These are phyloP conservation scores for Diplotaxis tenuifolia DNA, from an alignment of 345 rosid species.

Conservation along the genomic window DNA sequence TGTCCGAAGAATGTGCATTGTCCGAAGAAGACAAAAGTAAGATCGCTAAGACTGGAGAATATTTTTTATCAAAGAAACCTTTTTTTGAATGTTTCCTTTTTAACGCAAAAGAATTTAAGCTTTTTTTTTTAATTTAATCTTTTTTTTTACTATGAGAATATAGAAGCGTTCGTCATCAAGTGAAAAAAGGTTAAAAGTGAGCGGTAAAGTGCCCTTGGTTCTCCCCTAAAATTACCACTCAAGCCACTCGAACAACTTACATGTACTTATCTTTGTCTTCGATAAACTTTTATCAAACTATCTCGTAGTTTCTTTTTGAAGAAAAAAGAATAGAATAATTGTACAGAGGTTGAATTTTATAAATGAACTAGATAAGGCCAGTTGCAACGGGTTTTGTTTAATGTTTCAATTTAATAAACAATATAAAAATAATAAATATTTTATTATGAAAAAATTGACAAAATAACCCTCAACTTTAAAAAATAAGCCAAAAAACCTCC, in stretches of 20 bases:
- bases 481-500: too few species aligned
- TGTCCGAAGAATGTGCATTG: constrained; percentile 39
- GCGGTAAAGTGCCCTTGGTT: constrained; percentile 7
- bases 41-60: too few species aligned
- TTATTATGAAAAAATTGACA: too few species aligned
- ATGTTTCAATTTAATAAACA: too few species aligned
- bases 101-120: constrained; percentile 28
- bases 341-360: background rate
- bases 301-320: too few species aligned
- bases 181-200: background rate
- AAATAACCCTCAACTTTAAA: too few species aligned
- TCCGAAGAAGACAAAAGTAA: constrained; percentile 32
- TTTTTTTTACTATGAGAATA: background rate
- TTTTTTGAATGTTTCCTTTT: constrained; percentile 4
- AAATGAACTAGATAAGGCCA: background rate
- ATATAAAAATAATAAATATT: too few species aligned
- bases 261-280: too few species aligned
- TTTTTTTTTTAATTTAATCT: too few species aligned
- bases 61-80: too few species aligned
- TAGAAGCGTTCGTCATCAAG: constrained; percentile 12
- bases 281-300: background rate
- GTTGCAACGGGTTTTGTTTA: too few species aligned
- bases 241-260: background rate
- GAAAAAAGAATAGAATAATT: too few species aligned
- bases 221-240: background rate